Evolutionary conservation across 2,329 filamentous ascomycete genomes (phyloP).

Genomic region (Helotiales sp.): DNA sequence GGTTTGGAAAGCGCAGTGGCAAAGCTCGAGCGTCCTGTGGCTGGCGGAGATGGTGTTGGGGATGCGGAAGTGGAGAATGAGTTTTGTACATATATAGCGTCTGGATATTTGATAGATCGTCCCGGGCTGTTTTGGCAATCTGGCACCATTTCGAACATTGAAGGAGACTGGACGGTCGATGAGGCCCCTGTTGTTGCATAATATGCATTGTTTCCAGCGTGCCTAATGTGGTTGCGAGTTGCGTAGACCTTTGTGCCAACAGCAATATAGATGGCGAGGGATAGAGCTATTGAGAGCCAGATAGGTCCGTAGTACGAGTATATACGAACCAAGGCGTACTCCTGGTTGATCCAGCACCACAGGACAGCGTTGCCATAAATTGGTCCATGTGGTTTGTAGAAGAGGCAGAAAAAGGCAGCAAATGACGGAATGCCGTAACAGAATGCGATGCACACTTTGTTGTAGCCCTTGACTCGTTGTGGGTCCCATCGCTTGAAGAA

Average conservation of each 20-base stretch:
- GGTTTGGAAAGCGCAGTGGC: not conserved
- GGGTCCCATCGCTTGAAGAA: constrained; percentile 57
- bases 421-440: constrained; percentile 59
- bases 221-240: constrained; percentile 60
- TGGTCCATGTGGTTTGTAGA: constrained; percentile 41
- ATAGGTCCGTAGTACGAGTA: constrained; percentile 72
- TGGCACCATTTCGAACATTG: not conserved
- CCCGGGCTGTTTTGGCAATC: not conserved
- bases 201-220: constrained; percentile 33
- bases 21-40: not conserved
- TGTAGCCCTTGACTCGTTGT: constrained; percentile 48
- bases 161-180: not conserved
- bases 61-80: not conserved
- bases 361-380: constrained; percentile 50
- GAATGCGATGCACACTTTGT: constrained; percentile 53
- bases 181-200: not conserved
- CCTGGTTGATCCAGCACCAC: constrained; percentile 75
- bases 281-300: constrained; percentile 62
- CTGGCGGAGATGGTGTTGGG: not conserved
- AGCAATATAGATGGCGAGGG: constrained; percentile 64
- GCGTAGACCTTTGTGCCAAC: constrained; percentile 67
- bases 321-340: constrained; percentile 72
- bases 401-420: constrained; percentile 54
- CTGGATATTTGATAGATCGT: constrained; percentile 4
- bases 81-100: not conserved